Evolutionary conservation across 257 asterid genomes (phyloP).

Genomic region (Rhazya stricta): DNA sequence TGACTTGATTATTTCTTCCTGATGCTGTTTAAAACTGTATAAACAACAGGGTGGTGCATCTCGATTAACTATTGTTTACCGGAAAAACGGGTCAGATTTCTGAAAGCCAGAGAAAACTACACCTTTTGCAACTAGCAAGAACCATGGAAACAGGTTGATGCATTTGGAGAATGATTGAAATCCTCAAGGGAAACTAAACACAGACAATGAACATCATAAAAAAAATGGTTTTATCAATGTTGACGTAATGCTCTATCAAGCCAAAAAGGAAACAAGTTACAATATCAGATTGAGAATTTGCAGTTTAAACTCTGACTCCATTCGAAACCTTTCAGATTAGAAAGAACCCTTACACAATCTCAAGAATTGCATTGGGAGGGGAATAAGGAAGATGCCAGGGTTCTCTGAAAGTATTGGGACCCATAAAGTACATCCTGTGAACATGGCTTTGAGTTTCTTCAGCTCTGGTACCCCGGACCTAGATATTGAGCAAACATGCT

Average conservation of each 20-base stretch:
- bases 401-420: constrained; percentile 92
- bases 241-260: neutral
- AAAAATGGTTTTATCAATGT: neutral
- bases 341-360: constrained; percentile 69
- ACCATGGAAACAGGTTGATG: neutral
- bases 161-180: neutral
- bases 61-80: constrained; percentile 2
- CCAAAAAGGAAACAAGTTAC: constrained; percentile 1
- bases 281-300: neutral
- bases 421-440: constrained; percentile 94
- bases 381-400: constrained; percentile 99
- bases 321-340: neutral
- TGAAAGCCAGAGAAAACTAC: neutral
- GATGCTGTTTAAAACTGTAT: neutral
- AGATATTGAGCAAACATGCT: constrained; percentile 15
- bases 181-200: neutral
- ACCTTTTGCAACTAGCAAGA: neutral
- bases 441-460: constrained; percentile 90
- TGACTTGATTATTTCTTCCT: neutral
- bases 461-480: constrained; percentile 86
- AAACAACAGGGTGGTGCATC: neutral
- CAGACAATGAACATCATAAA: neutral
- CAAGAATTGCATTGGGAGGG: constrained; percentile 78
- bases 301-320: neutral
- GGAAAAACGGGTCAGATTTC: neutral